A percentile compares a stretch with the other conserved stretches of the same genome.
These are phyloP conservation scores for Raphidocelis subcapitata DNA, from an alignment of 139 green algal genomes.

Conservation along the genomic window DNA sequence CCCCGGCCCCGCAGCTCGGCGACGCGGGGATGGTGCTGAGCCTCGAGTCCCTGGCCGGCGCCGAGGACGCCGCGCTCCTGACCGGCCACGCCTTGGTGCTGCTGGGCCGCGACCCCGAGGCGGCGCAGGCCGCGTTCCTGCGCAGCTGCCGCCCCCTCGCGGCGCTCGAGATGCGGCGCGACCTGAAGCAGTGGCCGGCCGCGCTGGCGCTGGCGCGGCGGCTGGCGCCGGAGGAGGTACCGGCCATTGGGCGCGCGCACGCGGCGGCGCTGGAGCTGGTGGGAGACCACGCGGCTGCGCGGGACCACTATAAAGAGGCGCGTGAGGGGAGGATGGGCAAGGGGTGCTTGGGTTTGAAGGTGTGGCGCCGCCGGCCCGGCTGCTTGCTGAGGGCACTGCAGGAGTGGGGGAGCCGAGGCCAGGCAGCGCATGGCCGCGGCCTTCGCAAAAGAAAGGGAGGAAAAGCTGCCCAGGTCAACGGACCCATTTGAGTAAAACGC, in stretches of 20 bases:
- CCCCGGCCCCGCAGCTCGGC: slow-evolving; percentile 40
- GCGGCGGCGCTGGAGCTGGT: slow-evolving; percentile 60
- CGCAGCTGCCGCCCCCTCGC: slow-evolving; percentile 46
- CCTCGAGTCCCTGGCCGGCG: slow-evolving; percentile 52
- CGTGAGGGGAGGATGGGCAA: background rate
- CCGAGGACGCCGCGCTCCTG: slow-evolving; percentile 75
- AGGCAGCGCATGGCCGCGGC: too few species aligned
- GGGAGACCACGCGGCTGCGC: slow-evolving; percentile 33
- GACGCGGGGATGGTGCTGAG: slow-evolving; percentile 67
- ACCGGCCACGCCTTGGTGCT: slow-evolving; percentile 66
- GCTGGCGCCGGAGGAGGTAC: slow-evolving; percentile 55
- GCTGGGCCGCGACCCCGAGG: slow-evolving; percentile 56
- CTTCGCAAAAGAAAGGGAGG: too few species aligned
- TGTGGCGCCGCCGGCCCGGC: too few species aligned
- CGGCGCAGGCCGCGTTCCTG: slow-evolving; percentile 76
- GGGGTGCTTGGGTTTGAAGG: background rate
- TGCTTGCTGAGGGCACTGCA: too few species aligned
- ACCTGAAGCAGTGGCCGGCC: slow-evolving; percentile 77
- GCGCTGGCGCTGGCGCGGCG: slow-evolving; percentile 70
- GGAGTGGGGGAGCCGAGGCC: too few species aligned
- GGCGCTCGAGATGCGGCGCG: slow-evolving; percentile 76
- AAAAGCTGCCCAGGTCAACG: too few species aligned
- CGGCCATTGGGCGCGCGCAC: slow-evolving; percentile 56
- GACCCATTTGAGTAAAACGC: too few species aligned
- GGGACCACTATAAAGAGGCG: slow-evolving; percentile 59